phyloP scores from a whole-genome alignment of 2,329 filamentous ascomycete species.

The Scleromitrula shiraiana region DNA sequence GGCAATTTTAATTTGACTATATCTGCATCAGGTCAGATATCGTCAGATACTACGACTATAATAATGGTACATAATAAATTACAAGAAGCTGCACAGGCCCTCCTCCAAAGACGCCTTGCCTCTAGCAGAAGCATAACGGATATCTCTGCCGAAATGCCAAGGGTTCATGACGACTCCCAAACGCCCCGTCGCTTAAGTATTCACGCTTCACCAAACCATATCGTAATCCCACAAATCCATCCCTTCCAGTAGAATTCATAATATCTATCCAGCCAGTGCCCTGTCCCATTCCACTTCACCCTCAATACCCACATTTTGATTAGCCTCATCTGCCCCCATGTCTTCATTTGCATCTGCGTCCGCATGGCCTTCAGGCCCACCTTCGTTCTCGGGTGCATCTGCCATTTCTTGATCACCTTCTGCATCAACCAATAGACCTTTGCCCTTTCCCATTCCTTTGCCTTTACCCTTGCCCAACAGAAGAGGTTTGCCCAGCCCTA shows the following conservation, averaged over 20 bases:
- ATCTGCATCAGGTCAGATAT: too few species aligned
- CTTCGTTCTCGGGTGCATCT: constrained; percentile 18
- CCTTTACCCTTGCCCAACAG: constrained; percentile 13
- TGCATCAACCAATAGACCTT: constrained; percentile 12
- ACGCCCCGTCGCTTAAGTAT: constrained; percentile 6
- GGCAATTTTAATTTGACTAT: too few species aligned
- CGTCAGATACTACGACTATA: background rate
- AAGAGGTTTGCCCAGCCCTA: constrained; percentile 26
- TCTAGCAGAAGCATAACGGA: background rate
- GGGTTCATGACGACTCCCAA: background rate
- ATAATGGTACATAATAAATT: constrained; percentile 7
- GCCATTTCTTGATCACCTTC: constrained; percentile 30
- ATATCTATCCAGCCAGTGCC: too few species aligned
- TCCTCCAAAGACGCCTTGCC: constrained; percentile 2
- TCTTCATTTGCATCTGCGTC: background rate
- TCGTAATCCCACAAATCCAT: background rate
- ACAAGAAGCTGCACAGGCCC: background rate
- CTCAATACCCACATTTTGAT: background rate
- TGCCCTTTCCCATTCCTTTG: constrained; percentile 15
- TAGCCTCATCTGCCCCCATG: background rate
- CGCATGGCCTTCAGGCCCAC: background rate
- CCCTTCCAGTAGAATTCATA: background rate
- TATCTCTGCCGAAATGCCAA: background rate
- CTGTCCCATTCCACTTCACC: constrained; percentile 2
- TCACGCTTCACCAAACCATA: background rate